These are phyloP conservation scores for Trichoderma erinaceum DNA, from an alignment of 495 filamentous ascomycete species.

Conservation along the genomic window DNA sequence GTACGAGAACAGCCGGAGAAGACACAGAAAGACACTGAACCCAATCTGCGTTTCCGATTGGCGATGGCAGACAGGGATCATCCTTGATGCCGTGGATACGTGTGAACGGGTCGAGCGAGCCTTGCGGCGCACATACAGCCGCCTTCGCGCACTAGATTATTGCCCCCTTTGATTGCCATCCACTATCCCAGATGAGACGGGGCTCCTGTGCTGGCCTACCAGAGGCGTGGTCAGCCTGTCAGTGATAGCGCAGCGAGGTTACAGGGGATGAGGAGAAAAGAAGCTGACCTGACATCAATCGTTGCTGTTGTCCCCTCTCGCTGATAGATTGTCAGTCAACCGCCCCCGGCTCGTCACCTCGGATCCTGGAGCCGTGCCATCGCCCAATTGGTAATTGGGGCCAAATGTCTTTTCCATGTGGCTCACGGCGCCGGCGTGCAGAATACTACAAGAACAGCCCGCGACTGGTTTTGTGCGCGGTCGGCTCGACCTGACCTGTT, in stretches of 20 bases:
- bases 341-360: neutral
- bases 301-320: neutral
- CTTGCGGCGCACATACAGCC: neutral
- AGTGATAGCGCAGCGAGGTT: neutral
- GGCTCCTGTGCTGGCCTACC: neutral
- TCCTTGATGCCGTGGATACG: neutral
- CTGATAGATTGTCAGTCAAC: neutral
- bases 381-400: neutral
- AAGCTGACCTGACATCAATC: conserved; percentile 5
- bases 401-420: neutral
- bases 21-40: neutral
- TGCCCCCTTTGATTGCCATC: neutral
- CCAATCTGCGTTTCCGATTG: conserved; percentile 7
- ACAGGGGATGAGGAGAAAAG: neutral
- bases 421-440: neutral
- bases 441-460: neutral
- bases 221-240: neutral
- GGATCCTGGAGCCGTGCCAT: neutral
- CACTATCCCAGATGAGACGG: neutral
- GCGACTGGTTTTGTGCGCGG: conserved; percentile 3
- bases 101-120: neutral
- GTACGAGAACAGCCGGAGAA: no score
- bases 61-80: neutral
- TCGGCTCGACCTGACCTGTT: neutral
- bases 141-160: neutral